Base-by-base conservation (phyloP, 1,139 yeast species). In the Starmera stellimalicola region DNA sequence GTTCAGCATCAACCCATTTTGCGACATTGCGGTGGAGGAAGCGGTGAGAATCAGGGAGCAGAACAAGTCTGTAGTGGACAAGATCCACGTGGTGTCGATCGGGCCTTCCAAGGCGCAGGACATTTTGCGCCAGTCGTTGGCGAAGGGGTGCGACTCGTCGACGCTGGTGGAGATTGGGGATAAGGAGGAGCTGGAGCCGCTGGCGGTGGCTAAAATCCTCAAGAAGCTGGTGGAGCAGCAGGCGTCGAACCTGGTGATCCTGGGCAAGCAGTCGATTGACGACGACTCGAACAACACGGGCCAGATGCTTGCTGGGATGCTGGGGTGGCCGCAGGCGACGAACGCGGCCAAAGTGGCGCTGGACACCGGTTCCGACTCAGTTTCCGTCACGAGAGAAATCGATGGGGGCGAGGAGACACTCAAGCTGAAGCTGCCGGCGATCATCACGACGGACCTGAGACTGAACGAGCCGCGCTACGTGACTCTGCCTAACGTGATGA, bases 271-370 rank as follows among this genome's bases (percentile, higher is more conserved):
- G 61, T 88, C 97, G 26, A 88, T 91, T 50, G 98, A 91, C 58
- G 94, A 87, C 50, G 98, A 91, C 54, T 69, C 84, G 32, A 85
- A 84, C 58, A 95, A 88, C 59, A 88, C 96, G n/a, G 98, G 98
- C 18, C 97, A 88, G 60, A 84, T 91, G 76, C 71, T 91, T 38
- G 97, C 96, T 3, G 97, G 96, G 7, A 65, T 91, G 43, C 70
- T 91, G 58, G 75, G 79, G 51, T 91, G 98, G 98, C 94, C 97
- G 14, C 98, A 91, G 60, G 97, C 96, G 25, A 88, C 96, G 30
- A 84, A 87, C 55, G 98, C 97, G 7, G 80, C 94, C 33, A 82
- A 85, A 58, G 93, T 91, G 24, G 82, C 70, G 35, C 56, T 84
- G 18, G 37, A 56, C 12, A 59, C 58, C 19, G 65, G 57, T 28